A percentile compares a stretch with the other conserved stretches of the same genome.
phyloP scores from a whole-genome alignment of 2,329 filamentous ascomycete species.

The Cordyceps militaris region DNA sequence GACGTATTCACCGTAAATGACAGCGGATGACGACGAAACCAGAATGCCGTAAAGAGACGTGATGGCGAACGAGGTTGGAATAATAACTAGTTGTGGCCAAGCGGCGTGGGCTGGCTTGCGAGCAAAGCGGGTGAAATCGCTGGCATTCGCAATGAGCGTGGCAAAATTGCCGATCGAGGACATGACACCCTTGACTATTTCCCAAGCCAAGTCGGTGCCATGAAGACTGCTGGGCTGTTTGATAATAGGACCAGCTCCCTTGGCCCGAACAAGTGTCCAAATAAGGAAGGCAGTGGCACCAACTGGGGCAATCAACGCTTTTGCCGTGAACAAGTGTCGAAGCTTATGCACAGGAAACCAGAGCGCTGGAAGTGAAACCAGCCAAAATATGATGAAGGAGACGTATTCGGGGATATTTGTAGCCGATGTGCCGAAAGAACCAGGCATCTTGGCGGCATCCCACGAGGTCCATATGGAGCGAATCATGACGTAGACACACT shows the following conservation, averaged over 20 bases:
- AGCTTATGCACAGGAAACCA: slow-evolving; percentile 88
- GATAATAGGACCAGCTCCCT: slow-evolving; percentile 78
- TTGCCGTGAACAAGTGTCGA: slow-evolving; percentile 84
- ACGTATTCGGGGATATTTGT: slow-evolving; percentile 70
- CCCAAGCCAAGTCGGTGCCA: slow-evolving; percentile 70
- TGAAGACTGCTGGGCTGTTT: slow-evolving; percentile 55
- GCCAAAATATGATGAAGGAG: slow-evolving; percentile 84
- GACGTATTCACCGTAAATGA: slow-evolving; percentile 60
- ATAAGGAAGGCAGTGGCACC: slow-evolving; percentile 83
- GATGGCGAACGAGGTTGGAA: slow-evolving; percentile 64
- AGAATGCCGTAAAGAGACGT: slow-evolving; percentile 82
- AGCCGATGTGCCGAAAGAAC: slow-evolving; percentile 59
- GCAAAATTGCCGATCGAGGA: slow-evolving; percentile 85
- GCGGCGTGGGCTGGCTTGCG: slow-evolving; percentile 67
- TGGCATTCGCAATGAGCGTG: slow-evolving; percentile 74
- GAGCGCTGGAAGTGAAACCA: slow-evolving; percentile 70
- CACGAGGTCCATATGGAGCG: slow-evolving; percentile 70
- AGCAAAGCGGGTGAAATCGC: slow-evolving; percentile 81
- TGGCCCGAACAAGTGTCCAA: slow-evolving; percentile 76
- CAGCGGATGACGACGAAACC: slow-evolving; percentile 63
- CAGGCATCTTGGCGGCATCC: slow-evolving; percentile 53
- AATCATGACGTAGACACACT: slow-evolving; percentile 86
- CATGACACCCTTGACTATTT: slow-evolving; percentile 81
- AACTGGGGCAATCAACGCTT: slow-evolving; percentile 74
- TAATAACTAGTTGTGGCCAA: slow-evolving; percentile 72